Conservation (phyloP, 164 flowering plant genomes). For the Nelumbo lutea region DNA sequence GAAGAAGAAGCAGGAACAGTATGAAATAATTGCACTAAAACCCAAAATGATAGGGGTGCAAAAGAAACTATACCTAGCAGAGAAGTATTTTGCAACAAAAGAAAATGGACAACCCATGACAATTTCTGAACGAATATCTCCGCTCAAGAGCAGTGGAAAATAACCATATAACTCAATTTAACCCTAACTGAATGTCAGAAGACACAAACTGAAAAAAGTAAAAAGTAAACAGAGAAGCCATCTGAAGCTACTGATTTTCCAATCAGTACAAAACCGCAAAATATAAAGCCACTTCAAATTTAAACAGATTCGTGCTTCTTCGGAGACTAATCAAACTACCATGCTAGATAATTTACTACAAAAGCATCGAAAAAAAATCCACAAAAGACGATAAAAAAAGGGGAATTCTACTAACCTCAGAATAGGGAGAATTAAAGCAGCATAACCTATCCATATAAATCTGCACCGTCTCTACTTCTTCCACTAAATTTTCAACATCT, state of each 20-base stretch:
- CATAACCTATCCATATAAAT: conserved; percentile 28
- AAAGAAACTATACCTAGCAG: neutral
- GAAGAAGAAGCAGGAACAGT: neutral
- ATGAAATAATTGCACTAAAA: neutral
- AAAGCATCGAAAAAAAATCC: neutral
- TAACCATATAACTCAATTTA: conserved; percentile 3
- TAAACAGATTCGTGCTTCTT: neutral
- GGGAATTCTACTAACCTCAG: conserved; percentile 19
- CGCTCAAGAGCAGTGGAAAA: neutral
- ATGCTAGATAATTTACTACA: neutral
- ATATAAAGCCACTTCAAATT: neutral
- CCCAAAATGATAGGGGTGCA: neutral
- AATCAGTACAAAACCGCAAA: neutral
- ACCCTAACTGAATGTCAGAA: neutral
- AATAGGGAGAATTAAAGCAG: conserved; percentile 25
- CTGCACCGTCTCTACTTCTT: conserved; percentile 7
- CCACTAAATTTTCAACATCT: conserved; percentile 33
- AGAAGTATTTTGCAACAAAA: neutral
- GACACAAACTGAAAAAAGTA: neutral
- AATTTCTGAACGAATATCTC: neutral
- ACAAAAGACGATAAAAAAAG: too few species aligned
- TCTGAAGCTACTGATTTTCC: conserved; percentile 4
- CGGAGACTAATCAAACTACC: neutral
- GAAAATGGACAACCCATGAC: neutral
- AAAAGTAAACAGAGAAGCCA: neutral